Base-by-base conservation (phyloP, 495 filamentous ascomycete genomes). In the Halenospora varia region DNA sequence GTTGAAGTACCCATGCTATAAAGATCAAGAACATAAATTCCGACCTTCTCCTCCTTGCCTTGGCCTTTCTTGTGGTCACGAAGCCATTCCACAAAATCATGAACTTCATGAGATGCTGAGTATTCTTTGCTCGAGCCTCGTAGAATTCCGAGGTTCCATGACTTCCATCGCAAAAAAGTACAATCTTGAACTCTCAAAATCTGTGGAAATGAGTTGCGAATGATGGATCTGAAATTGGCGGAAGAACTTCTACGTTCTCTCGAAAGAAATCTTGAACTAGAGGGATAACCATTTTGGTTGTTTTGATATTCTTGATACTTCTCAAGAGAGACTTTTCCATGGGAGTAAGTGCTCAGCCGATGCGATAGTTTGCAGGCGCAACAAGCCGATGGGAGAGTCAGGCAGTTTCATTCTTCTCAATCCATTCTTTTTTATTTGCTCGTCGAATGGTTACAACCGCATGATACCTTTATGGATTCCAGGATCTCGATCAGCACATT, bases 1-100 rank as follows among this genome's bases (percentile, higher is more conserved):
- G 83, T 81, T 0, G 78, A 82, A 0, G 71, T 51, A 0, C 78
- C 78, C 66, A 84, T 73, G 48, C 73, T 77, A 58, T 83, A 85
- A 25, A 84, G 65, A 61, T 84, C 80, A 23, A 84, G 66, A 0
- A 80, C 81, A 50, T 80, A 82, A 53, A 84, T 77, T 0, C 78
- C 79, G 1, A 68, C 74, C 2, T 71, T 68, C 8, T 70, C 63
- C n/a, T 72, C 65, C 2, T 57, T 29, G 10, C 73, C 64, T 1
- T 66, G 57, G 0, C 56, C 58, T 1, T 65, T 53, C 56, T 85
- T 83, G 55, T 69, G 71, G 17, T 71, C 53, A 3, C 78, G 69
- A 65, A 83, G 35, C 35, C 35, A 40, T 8, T 40, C 9, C 9
- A 40, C 35, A 15, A 40, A 15, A 40, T 52, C 13, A 2, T 70